Evolutionary conservation across 139 green algal species (phyloP), one percentile per base, ranked within the genome.

Genomic region (Marvania coccoides): DNA sequence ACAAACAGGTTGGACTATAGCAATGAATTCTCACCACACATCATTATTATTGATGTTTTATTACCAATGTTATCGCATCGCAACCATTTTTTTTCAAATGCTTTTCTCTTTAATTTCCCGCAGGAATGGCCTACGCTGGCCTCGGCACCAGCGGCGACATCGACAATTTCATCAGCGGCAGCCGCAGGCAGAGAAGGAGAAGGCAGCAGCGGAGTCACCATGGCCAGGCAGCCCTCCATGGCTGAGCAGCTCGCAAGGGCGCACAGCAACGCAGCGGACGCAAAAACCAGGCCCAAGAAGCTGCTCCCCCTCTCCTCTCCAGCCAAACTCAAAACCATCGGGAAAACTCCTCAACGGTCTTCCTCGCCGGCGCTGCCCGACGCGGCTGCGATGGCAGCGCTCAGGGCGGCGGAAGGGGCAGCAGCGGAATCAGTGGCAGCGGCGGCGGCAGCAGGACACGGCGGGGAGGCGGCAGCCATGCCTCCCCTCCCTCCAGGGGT

Each of bases 181-280:
- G 57, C 23, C 12, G n/a, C 14, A 64, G 6, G 23, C 12, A 15
- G 28, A 37, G 57, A 54, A 12, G 31, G 26, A 8, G 6, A 47
- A 29, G 12, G 24, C n/a, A 28, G 9, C 9, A 59, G 5, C 15
- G 28, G n/a, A 68, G 66, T 46, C 26, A 33, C 7, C 57, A 58
- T 14, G 29, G 42, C 14, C 46, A 15, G 8, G n/a, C n/a, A n/a
- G n/a, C 14, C 26, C 6, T 72, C 75, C 3, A 82, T 80, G 75
- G 75, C 75, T 19, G 71, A 74, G 65, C 64, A 82, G 71, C 46
- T 80, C 31, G 65, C 67, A 5, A 47, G 61, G 0, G 65, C 75
- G 29, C 24, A 47, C 19, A 66, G 26, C 55, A 30, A 38, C n/a
- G 53, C 47, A 0, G 29, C 39, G 30, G 30, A 31, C 35, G 3